These are phyloP conservation scores for Neonectria faginata DNA, from an alignment of 2,329 filamentous ascomycete species.

Conservation along the genomic window DNA sequence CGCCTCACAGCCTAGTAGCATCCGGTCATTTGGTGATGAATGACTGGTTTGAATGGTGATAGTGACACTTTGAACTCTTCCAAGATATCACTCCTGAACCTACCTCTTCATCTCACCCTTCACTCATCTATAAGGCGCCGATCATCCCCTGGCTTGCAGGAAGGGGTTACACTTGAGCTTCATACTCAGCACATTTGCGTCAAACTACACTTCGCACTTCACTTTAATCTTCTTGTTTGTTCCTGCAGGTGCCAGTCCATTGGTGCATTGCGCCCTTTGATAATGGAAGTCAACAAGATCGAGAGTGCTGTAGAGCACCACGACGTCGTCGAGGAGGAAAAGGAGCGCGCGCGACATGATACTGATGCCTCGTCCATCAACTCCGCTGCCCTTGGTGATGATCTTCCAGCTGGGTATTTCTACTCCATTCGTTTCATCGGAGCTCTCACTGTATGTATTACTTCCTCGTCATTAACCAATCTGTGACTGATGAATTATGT, in stretches of 20 bases:
- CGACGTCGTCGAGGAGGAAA: conserved; percentile 35
- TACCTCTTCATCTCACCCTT: not conserved
- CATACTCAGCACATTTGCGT: not conserved
- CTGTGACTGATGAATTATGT: not conserved
- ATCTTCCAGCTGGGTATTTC: conserved; percentile 53
- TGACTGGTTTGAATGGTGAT: conserved; percentile 9
- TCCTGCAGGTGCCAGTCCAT: not conserved
- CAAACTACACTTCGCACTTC: not conserved
- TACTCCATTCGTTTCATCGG: conserved; percentile 51
- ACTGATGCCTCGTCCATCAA: conserved; percentile 50
- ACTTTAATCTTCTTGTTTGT: not conserved
- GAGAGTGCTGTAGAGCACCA: conserved; percentile 31
- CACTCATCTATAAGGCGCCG: conserved; percentile 26
- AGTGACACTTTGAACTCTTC: conserved; percentile 13
- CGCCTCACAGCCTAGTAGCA: not conserved
- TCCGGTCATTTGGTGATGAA: conserved; percentile 6
- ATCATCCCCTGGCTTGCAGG: conserved; percentile 18
- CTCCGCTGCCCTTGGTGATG: conserved; percentile 50
- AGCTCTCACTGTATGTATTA: conserved; percentile 46
- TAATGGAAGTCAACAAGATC: conserved; percentile 36
- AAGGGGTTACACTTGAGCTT: not conserved
- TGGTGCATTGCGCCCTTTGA: not conserved
- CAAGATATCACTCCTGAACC: conserved; percentile 5
- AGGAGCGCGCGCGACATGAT: conserved; percentile 26
- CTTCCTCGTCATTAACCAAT: not conserved